These are phyloP conservation scores for Ophiocordyceps camponoti-floridani DNA, from an alignment of 2,329 filamentous ascomycete species.

Conservation along the genomic window DNA sequence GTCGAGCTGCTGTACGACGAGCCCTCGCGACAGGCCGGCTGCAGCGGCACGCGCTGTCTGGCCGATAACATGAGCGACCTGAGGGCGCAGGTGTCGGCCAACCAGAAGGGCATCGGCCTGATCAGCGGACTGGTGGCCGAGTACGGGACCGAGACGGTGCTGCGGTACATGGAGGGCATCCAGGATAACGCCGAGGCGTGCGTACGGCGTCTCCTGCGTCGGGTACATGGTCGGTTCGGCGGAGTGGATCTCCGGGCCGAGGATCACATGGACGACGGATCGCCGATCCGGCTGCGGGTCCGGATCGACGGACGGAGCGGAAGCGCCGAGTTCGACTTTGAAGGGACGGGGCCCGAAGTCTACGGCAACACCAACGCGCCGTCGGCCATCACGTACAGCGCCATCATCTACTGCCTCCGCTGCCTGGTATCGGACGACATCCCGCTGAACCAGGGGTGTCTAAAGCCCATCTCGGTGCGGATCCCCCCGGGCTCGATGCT, in stretches of 20 bases:
- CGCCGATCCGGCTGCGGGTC: conserved; percentile 56
- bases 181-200: conserved; percentile 31
- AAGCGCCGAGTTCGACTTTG: conserved; percentile 48
- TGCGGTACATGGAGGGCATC: conserved; percentile 33
- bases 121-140: conserved; percentile 56
- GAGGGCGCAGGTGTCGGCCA: conserved; percentile 73
- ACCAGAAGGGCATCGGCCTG: conserved; percentile 66
- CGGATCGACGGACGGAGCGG: conserved; percentile 59
- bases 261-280: conserved; percentile 72
- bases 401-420: conserved; percentile 73
- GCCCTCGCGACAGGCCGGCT: conserved; percentile 57
- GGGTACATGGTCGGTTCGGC: conserved; percentile 4
- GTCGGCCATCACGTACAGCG: conserved; percentile 20
- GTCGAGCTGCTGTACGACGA: conserved; percentile 53
- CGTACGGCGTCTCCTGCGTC: conserved; percentile 35
- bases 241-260: conserved; percentile 9
- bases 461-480: conserved; percentile 56
- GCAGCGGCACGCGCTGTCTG: conserved; percentile 60
- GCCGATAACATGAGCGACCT: conserved; percentile 75
- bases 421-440: conserved; percentile 69
- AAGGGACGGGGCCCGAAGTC: conserved; percentile 13
- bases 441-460: conserved; percentile 71
- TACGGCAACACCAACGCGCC: conserved; percentile 17
- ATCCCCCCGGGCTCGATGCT: conserved; percentile 60
- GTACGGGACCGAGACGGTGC: conserved; percentile 53